These are phyloP conservation scores for Strobilomyces dryophilus DNA, from an alignment of 768 basidiomycete genomes.

Conservation along the genomic window DNA sequence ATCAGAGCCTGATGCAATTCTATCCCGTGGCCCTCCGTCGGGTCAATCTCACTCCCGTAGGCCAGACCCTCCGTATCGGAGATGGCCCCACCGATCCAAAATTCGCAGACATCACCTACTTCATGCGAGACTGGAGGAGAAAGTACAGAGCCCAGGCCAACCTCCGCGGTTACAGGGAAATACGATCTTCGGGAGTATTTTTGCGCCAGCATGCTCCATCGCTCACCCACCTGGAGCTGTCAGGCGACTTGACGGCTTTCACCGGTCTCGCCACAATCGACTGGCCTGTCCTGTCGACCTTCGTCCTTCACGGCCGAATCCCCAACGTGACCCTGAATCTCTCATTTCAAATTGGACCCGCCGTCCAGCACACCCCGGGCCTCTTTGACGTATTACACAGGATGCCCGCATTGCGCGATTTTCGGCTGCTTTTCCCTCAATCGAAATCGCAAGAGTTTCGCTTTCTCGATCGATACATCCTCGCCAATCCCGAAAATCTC, in stretches of 20 bases:
- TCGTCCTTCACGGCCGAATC: conserved; percentile 29
- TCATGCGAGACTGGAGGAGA: conserved; percentile 34
- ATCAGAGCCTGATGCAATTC: conserved; percentile 32
- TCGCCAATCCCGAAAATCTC: conserved; percentile 19
- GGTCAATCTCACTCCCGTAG: conserved; percentile 30
- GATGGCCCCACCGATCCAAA: conserved; percentile 32
- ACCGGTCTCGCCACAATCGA: conserved; percentile 26
- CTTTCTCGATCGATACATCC: conserved; percentile 21
- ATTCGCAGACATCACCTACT: conserved; percentile 31
- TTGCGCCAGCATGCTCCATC: conserved; percentile 28
- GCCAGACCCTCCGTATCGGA: conserved; percentile 32
- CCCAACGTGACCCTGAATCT: conserved; percentile 15
- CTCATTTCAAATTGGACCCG: conserved; percentile 13
- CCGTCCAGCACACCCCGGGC: background rate
- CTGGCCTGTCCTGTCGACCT: conserved; percentile 29
- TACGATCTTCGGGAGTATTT: conserved; percentile 28
- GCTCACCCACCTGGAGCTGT: conserved; percentile 30
- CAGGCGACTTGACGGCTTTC: conserved; percentile 28
- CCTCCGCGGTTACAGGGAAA: conserved; percentile 27
- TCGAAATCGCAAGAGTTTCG: conserved; percentile 23
- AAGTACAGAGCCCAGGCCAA: conserved; percentile 32
- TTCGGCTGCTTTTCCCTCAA: conserved; percentile 32
- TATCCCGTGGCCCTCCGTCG: conserved; percentile 23
- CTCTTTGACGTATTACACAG: conserved; percentile 29
- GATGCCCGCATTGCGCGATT: conserved; percentile 29